These are phyloP conservation scores for Handroanthus guayacan DNA, from an alignment of 257 asterid species.

Conservation along the genomic window DNA sequence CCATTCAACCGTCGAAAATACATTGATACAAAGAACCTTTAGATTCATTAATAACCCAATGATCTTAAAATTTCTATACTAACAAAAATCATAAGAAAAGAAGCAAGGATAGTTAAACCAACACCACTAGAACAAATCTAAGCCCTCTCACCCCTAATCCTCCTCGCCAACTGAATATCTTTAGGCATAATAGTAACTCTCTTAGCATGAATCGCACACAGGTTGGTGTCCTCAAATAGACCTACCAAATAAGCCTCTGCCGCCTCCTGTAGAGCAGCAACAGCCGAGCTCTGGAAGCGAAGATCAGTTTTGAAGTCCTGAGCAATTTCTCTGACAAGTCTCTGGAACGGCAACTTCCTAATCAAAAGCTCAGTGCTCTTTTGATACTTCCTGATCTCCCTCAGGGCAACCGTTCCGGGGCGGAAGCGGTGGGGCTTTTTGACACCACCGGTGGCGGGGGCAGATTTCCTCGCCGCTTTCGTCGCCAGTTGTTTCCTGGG, in stretches of 20 bases:
- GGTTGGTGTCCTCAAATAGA: slow-evolving; percentile 45
- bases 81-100: neutral
- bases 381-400: slow-evolving; percentile 48
- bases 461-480: slow-evolving; percentile 48
- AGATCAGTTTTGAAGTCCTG: slow-evolving; percentile 50
- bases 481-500: slow-evolving; percentile 49
- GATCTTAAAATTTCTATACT: neutral
- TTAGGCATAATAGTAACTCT: slow-evolving; percentile 48
- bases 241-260: slow-evolving; percentile 50
- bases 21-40: neutral
- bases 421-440: slow-evolving; percentile 52
- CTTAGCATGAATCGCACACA: slow-evolving; percentile 48
- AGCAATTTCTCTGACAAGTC: slow-evolving; percentile 46
- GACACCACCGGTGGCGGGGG: slow-evolving; percentile 50
- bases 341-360: slow-evolving; percentile 47
- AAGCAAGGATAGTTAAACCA: neutral
- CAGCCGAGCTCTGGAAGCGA: slow-evolving; percentile 49
- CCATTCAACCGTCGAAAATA: neutral
- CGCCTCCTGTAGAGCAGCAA: slow-evolving; percentile 49
- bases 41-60: neutral
- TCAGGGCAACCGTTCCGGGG: slow-evolving; percentile 46
- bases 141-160: slow-evolving; percentile 50
- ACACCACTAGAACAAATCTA: slow-evolving; percentile 17
- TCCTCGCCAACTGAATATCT: slow-evolving; percentile 49
- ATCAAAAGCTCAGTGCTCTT: slow-evolving; percentile 46